Conservation (phyloP, 2,329 filamentous ascomycete species). For the Ophiostoma sp. region DNA sequence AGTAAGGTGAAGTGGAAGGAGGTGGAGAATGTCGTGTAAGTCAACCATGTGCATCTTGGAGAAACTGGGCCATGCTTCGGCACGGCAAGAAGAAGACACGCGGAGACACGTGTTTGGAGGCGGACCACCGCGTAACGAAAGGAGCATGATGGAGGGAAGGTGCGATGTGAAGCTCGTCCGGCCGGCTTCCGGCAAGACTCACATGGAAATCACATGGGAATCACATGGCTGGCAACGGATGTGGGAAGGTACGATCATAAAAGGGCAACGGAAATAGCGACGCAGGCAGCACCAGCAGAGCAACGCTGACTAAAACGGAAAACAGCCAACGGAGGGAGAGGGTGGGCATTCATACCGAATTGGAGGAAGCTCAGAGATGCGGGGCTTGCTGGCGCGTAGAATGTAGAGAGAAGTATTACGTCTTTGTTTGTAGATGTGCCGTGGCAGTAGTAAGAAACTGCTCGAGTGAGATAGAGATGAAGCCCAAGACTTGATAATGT, state of each 20-base stretch:
- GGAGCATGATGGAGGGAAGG: background rate
- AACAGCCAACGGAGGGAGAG: too few relatives aligned
- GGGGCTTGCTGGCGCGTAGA: too few relatives aligned
- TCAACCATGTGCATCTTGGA: conserved; percentile 7
- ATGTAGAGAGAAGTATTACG: too few relatives aligned
- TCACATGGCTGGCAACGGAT: background rate
- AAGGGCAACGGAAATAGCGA: background rate
- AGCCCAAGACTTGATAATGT: background rate
- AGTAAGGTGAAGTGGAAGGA: background rate
- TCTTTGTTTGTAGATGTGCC: too few relatives aligned
- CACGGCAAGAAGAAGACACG: background rate
- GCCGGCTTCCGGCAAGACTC: background rate
- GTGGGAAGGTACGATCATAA: background rate
- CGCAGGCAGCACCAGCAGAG: background rate
- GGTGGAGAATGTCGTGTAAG: conserved; percentile 13
- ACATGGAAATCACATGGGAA: background rate
- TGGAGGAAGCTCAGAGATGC: too few relatives aligned
- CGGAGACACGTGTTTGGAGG: background rate
- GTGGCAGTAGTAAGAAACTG: too few relatives aligned
- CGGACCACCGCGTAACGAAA: background rate
- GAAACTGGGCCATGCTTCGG: background rate
- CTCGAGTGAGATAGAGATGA: background rate
- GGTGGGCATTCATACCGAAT: too few relatives aligned
- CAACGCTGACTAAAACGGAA: too few relatives aligned
- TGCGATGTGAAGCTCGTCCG: background rate